Conservation (phyloP, 495 filamentous ascomycete species). For the Penicillium mononematosum region DNA sequence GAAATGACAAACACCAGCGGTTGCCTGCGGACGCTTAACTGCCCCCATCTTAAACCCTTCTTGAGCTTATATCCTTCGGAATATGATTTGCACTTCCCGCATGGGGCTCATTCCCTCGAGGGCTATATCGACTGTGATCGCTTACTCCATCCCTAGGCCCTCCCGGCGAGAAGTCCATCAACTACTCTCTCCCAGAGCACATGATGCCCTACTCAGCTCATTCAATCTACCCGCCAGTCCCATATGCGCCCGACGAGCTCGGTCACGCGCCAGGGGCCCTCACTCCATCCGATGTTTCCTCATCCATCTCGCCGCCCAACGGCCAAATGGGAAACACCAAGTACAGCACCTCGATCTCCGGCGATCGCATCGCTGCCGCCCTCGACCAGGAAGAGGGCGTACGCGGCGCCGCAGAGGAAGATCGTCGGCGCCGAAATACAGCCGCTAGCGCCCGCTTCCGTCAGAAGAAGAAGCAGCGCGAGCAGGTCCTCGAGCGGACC, state of each 20-base stretch:
- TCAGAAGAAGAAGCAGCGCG: slow-evolving; percentile 98
- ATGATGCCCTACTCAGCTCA: slow-evolving; percentile 47
- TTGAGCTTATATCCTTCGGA: slow-evolving; percentile 10
- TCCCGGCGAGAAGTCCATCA: slow-evolving; percentile 43
- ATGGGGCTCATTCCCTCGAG: slow-evolving; percentile 15
- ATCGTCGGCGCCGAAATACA: slow-evolving; percentile 95
- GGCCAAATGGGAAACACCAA: slow-evolving; percentile 47
- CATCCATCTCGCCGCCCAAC: slow-evolving; percentile 49
- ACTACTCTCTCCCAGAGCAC: slow-evolving; percentile 45
- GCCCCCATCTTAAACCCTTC: slow-evolving; percentile 16
- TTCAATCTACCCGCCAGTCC: slow-evolving; percentile 47
- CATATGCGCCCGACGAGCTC: slow-evolving; percentile 44
- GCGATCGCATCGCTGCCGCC: slow-evolving; percentile 44
- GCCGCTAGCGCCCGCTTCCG: slow-evolving; percentile 93
- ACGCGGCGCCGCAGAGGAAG: slow-evolving; percentile 88
- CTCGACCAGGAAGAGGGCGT: slow-evolving; percentile 46
- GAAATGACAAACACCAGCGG: slow-evolving; percentile 33
- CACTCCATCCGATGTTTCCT: slow-evolving; percentile 49
- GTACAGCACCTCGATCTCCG: slow-evolving; percentile 47
- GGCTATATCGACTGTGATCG: slow-evolving; percentile 21
- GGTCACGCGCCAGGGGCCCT: slow-evolving; percentile 39
- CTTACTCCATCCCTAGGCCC: slow-evolving; percentile 32
- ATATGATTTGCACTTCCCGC: slow-evolving; percentile 24
- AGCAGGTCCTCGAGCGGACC: slow-evolving; percentile 85
- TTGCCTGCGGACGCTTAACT: slow-evolving; percentile 15